Percentiles rank a stretch among this genome's conserved stretches.
Conservation (phyloP, 495 filamentous ascomycete species). For the Talaromyces adpressus region DNA sequence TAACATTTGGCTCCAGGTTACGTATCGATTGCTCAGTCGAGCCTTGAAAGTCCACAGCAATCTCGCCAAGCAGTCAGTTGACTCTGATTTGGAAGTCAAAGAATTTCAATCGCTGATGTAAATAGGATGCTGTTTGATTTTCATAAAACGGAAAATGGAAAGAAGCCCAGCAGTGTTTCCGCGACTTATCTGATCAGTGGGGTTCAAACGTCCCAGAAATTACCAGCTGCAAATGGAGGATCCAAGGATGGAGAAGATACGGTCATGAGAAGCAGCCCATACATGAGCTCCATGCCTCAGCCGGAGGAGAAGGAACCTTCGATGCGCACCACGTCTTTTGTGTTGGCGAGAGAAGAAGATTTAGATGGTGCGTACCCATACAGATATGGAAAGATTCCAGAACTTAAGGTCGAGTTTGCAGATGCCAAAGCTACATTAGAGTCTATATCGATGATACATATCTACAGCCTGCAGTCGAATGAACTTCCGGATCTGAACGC, state of each 20-base stretch:
- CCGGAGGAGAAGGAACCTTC: conserved; percentile 30
- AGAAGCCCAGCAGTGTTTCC: conserved; percentile 65
- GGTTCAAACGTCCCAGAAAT: conserved; percentile 30
- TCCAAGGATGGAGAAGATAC: conserved; percentile 54
- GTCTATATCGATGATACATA: conserved; percentile 65
- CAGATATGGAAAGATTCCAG: not conserved
- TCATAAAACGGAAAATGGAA: conserved; percentile 68
- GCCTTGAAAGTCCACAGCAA: conserved; percentile 76
- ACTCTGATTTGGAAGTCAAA: conserved; percentile 3
- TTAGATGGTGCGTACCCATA: conserved; percentile 53
- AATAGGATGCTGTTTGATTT: conserved; percentile 87
- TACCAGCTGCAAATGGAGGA: conserved; percentile 22
- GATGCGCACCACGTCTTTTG: conserved; percentile 46
- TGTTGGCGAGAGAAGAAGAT: conserved; percentile 74
- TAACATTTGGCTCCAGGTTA: conserved; percentile 49
- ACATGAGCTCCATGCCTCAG: conserved; percentile 52
- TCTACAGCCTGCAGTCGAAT: conserved; percentile 77
- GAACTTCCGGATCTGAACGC: conserved; percentile 69
- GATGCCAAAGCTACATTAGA: conserved; percentile 62
- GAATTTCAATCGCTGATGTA: not conserved
- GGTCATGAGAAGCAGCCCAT: conserved; percentile 66
- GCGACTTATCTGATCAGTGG: conserved; percentile 87
- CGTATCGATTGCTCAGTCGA: conserved; percentile 75
- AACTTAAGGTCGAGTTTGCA: conserved; percentile 24
- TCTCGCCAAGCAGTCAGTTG: conserved; percentile 66